Evolutionary conservation across 1,139 yeast genomes (phyloP), one percentile per base, ranked within the genome.

Genomic region (Kodamaea ohmeri): DNA sequence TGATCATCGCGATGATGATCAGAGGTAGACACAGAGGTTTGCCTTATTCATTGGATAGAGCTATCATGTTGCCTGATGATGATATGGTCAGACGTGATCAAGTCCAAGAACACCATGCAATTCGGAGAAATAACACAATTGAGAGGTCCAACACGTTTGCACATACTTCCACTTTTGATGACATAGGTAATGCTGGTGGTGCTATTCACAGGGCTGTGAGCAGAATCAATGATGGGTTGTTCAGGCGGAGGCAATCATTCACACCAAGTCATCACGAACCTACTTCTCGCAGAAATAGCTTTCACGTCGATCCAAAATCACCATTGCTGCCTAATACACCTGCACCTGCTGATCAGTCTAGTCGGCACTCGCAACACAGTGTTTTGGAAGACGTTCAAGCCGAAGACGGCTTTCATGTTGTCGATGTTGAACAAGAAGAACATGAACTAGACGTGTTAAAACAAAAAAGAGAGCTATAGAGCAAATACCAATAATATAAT

Each of bases 1-100:
- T 90, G 2, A 80, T 92, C 32, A 81, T 88, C 46, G 94, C 90
- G 4, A 78, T 89, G 82, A 80, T 92, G 83, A 76, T 92, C 37
- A 78, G 99, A 65, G 97, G 98, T 8, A 76, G 97, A 42, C 97
- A 90, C 55, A 86, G 99, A 73, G 98, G 98, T 28, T 70, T 92
- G 43, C 99, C 99, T 1, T 89, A 92, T 55, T 71, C 92, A 0
- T 73, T 94, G 41, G 99, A 92, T 61, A 80, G 98, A 55, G 98
- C 99, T 28, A 85, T 92, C 47, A 82, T 92, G 73, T 62, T 92
- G 39, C 95, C 96, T 2, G 77, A 83, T 43, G 84, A 81, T 9
- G 76, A 78, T 44, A 71, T 89, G 71, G 73, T 72, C 25, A 66
- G 71, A 46, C 74, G 87, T 49, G 98, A 90, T 59, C 67, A 66